Percentiles rank a stretch among this genome's conserved stretches.
phyloP scores from a whole-genome alignment of 805 yeast species.

The Priceomyces fermenticarens region DNA sequence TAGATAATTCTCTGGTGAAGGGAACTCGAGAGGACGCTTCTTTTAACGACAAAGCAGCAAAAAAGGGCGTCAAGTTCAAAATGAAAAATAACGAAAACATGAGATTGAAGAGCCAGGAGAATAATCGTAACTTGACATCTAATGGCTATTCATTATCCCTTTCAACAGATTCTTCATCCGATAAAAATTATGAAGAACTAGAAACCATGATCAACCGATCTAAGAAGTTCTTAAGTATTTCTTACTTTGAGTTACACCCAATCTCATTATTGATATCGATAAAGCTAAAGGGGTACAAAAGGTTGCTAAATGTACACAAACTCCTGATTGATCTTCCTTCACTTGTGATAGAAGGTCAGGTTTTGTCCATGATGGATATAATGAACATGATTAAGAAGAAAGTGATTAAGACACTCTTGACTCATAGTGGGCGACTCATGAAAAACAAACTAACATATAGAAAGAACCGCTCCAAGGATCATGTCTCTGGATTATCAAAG shows the following conservation, averaged over 20 bases:
- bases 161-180: slow-evolving; percentile 5
- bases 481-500: slow-evolving; percentile 7
- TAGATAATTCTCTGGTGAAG: background rate
- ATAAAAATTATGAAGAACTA: slow-evolving; percentile 24
- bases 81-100: background rate
- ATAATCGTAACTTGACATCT: slow-evolving; percentile 4
- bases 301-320: slow-evolving; percentile 36
- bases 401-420: slow-evolving; percentile 28
- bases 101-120: background rate
- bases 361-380: slow-evolving; percentile 35
- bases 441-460: slow-evolving; percentile 27
- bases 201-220: slow-evolving; percentile 75
- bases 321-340: slow-evolving; percentile 33
- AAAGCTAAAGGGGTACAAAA: slow-evolving; percentile 30
- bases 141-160: slow-evolving; percentile 1
- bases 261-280: slow-evolving; percentile 33
- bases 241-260: slow-evolving; percentile 42
- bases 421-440: slow-evolving; percentile 34
- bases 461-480: slow-evolving; percentile 9
- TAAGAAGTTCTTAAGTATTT: slow-evolving; percentile 66
- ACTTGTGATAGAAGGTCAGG: slow-evolving; percentile 24
- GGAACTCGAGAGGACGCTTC: slow-evolving; percentile 6
- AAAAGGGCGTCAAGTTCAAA: slow-evolving; percentile 9
- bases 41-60: slow-evolving; percentile 7
- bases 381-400: slow-evolving; percentile 30